Evolutionary conservation across 192 early-diverging fungal species (phyloP).

Genomic region (Mortierella claussenii): DNA sequence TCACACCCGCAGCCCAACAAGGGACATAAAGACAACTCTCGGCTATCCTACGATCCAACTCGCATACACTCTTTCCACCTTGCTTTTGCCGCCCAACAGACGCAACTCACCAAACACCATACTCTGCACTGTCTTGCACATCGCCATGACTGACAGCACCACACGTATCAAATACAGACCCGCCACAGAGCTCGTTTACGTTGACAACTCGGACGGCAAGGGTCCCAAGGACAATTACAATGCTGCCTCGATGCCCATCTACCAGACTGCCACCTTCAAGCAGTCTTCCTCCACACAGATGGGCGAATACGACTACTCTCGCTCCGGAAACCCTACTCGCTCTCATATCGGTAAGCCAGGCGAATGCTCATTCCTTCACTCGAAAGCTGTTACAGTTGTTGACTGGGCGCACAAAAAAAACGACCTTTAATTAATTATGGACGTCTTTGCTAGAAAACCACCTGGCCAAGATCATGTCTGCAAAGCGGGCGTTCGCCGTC

Average conservation of each 20-base stretch:
- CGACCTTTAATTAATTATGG: neutral
- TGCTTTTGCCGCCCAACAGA: too few species aligned
- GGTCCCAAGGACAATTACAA: conserved; percentile 85
- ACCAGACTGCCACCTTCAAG: conserved; percentile 98
- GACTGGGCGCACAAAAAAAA: neutral
- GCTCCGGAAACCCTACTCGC: conserved; percentile 98
- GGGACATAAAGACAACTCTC: too few species aligned
- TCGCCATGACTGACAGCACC: conserved; percentile 29
- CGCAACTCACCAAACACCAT: neutral
- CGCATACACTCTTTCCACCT: neutral
- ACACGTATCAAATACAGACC: conserved; percentile 68
- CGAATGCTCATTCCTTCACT: neutral
- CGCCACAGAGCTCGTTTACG: conserved; percentile 80
- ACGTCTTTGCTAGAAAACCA: conserved; percentile 88
- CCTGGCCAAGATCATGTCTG: conserved; percentile 94
- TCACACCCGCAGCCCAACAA: too few species aligned
- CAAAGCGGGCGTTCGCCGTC: conserved; percentile 85
- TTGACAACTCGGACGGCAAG: conserved; percentile 71
- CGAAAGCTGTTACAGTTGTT: neutral
- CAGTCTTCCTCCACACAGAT: conserved; percentile 81
- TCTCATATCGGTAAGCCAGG: conserved; percentile 76
- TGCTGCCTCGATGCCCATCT: conserved; percentile 93
- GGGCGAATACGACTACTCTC: conserved; percentile 95
- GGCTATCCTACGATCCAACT: too few species aligned
- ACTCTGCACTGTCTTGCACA: neutral